Base-by-base conservation (phyloP, 2,329 filamentous ascomycete species). In the Huntiella moniliformis region DNA sequence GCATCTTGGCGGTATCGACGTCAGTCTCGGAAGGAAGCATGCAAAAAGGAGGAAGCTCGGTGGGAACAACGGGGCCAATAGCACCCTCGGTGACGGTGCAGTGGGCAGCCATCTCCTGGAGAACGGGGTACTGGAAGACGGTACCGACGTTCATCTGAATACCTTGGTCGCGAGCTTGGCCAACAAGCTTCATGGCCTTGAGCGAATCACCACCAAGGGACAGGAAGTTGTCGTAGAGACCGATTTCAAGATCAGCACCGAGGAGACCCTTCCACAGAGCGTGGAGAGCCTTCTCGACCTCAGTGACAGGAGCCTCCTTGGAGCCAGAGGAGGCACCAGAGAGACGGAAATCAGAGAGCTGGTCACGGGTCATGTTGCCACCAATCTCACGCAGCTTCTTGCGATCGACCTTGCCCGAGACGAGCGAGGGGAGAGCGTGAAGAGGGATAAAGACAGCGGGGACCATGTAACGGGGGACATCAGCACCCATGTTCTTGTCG, bases 161-260 rank as follows among this genome's bases (percentile, higher is more conserved):
- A 4, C 59, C 59, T 10, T 56, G 53, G 2, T 57, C 58, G 44
- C 64, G 59, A 4, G 66, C 64, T 12, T 61, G 58, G 1, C 66
- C 60, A 1, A 69, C 64, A 3, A 71, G 58, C 45, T 59, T 65
- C 68, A 71, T 71, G 2, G 67, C 67, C n/a, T 62, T 58, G 2
- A 71, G 58, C 0, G 68, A 72, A 55, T 72, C 68, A 5, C 69
- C 67, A 1, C 67, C 67, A 1, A 70, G 57, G 1, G 57, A 58
- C 53, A 70, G 66, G 57, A 70, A 71, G 55, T 61, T 64, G 52
- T 65, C 63, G 5, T 60, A 55, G 2, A 58, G 54, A 11, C 58
- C 58, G 8, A 66, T 51, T 4, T 60, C 56, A 3, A 51, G 22
- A 6, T 62, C 58, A 1, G 53, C 48, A 3, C 60, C 61, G 1